Evolutionary conservation across 2,329 filamentous ascomycete genomes (phyloP), one percentile per base, ranked within the genome.

Genomic region (Paradendryphiella salina): DNA sequence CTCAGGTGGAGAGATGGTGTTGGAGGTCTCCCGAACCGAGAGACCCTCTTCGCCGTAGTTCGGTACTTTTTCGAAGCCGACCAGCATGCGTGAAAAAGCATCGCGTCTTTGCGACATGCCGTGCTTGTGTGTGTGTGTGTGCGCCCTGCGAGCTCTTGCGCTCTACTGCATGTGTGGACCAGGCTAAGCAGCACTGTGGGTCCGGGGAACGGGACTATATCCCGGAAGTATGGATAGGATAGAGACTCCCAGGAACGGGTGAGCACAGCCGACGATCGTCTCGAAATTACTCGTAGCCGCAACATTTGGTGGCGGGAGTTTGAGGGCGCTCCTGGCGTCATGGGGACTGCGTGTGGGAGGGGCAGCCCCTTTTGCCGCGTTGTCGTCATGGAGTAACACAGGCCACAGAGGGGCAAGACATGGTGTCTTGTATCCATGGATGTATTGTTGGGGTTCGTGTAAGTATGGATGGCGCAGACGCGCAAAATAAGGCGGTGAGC

Each of bases 201-300:
- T 70, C 69, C 68, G 70, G 70, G 70, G 69, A 71, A 63, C 61
- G 44, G 61, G 63, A 64, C 64, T 61, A 59, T 60, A 56, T 61
- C 60, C 66, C 70, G 69, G 52, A 65, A 54, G 61, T 62, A 57
- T 65, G 69, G 66, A 62, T 64, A 46, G 23, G 23, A 26, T 26
- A 26, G 23, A 26, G 48, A 58, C 52, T 64, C 54, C 60, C 67
- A 73, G 67, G 69, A 72, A 70, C 68, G 59, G 67, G 63, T 57
- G 56, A 59, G 56, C 43, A 55, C 51, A 56, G 56, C 49, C 59
- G 63, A 58, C 64, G 67, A 71, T 70, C 67, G 59, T 52, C 51
- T 60, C 46, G 54, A 61, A 63, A 64, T 68, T 69, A 61, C 61
- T 66, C 58, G 61, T 51, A 50, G 56, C 50, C 42, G 60, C 57